Percentiles rank a stretch among this genome's conserved stretches.
phyloP scores from a whole-genome alignment of 352 stramenopile species.

The Phytophthora sansomeana region DNA sequence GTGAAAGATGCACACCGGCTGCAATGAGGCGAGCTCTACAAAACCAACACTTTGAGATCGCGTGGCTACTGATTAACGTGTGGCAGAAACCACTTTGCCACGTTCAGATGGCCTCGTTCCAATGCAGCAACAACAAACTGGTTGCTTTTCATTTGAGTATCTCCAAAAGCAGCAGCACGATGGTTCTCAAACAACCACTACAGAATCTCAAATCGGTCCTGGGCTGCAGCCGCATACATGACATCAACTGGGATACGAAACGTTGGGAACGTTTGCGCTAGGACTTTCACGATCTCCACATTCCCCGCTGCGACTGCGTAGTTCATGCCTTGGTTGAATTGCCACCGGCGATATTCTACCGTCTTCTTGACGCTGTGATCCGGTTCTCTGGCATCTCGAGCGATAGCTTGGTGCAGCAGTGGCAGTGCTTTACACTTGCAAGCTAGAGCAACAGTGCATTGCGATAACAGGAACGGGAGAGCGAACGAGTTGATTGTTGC shows the following conservation, averaged over 20 bases:
- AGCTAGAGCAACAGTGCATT: neutral
- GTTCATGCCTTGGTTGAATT: neutral
- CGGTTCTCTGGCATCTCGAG: neutral
- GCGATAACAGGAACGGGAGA: neutral
- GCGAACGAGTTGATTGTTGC: neutral
- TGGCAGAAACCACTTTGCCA: neutral
- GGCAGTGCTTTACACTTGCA: neutral
- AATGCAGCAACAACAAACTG: neutral
- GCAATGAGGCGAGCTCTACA: no score
- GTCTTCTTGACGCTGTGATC: neutral
- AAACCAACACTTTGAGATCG: no score
- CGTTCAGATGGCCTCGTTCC: neutral
- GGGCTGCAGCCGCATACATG: neutral
- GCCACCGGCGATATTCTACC: neutral
- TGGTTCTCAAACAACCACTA: neutral
- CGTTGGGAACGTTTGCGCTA: neutral
- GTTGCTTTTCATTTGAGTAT: neutral
- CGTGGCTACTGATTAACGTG: no score
- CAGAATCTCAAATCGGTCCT: neutral
- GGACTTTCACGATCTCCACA: neutral
- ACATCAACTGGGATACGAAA: neutral
- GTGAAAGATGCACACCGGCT: no score
- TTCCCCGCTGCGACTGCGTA: neutral
- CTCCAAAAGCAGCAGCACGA: neutral
- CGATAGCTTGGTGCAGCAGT: neutral